Conservation (phyloP, 345 rosid species). For the Pistacia atlantica region DNA sequence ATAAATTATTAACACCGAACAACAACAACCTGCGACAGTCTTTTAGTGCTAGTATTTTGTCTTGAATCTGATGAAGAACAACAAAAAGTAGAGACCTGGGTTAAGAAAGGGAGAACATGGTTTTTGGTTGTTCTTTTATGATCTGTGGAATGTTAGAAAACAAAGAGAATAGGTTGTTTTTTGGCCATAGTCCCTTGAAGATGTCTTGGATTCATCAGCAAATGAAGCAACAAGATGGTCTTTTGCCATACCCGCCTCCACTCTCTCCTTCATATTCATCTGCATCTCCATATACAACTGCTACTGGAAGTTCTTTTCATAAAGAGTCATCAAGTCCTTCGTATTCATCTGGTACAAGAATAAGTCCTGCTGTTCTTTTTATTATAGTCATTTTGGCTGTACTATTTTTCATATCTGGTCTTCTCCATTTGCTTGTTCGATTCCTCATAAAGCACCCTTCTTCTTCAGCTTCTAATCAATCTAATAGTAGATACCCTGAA, state of each 20-base stretch:
- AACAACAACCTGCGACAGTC: slow-evolving; percentile 1
- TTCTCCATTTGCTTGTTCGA: slow-evolving; percentile 83
- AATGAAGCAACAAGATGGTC: slow-evolving; percentile 57
- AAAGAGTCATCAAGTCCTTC: slow-evolving; percentile 46
- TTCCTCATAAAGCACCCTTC: slow-evolving; percentile 74
- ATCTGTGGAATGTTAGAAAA: slow-evolving; percentile 38
- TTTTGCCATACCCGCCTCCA: slow-evolving; percentile 54
- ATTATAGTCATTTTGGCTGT: slow-evolving; percentile 78
- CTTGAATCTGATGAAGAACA: slow-evolving; percentile 17
- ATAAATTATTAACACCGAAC: neutral
- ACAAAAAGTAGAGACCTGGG: slow-evolving; percentile 3
- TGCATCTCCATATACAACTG: slow-evolving; percentile 15
- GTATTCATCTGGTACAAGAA: slow-evolving; percentile 58
- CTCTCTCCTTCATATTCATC: slow-evolving; percentile 22
- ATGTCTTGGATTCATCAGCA: slow-evolving; percentile 54
- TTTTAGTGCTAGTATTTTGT: slow-evolving; percentile 1
- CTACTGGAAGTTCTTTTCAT: slow-evolving; percentile 26
- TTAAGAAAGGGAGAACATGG: slow-evolving; percentile 14
- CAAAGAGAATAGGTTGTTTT: slow-evolving; percentile 26
- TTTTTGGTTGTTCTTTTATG: slow-evolving; percentile 30
- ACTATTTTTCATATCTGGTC: slow-evolving; percentile 78
- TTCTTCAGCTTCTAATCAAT: slow-evolving; percentile 48
- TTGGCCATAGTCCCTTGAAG: slow-evolving; percentile 43
- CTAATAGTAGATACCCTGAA: slow-evolving; percentile 67
- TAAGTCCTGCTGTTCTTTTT: slow-evolving; percentile 83